Conservation (phyloP, 176 grass and related monocot species). For the Triticum aestivum region DNA sequence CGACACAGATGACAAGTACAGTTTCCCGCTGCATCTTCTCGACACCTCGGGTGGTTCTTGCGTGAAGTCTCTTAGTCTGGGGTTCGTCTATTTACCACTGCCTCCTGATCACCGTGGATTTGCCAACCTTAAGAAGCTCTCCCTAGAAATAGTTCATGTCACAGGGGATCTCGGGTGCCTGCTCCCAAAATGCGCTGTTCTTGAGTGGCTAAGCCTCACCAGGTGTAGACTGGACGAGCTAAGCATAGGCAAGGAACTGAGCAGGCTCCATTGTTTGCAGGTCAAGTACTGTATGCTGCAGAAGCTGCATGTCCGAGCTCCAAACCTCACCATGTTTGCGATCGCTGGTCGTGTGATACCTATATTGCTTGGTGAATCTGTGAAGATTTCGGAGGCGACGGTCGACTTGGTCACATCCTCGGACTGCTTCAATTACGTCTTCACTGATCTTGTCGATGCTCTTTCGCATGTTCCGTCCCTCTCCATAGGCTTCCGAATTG, state of each 20-base stretch:
- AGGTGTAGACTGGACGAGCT: background rate
- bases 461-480: slow-evolving; percentile 3
- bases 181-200: background rate
- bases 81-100: background rate
- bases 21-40: slow-evolving; percentile 11
- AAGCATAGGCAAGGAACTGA: background rate
- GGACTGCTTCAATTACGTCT: background rate
- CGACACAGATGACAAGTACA: background rate
- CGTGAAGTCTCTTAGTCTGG: background rate
- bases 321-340: background rate
- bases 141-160: background rate
- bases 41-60: background rate
- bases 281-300: background rate
- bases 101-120: background rate
- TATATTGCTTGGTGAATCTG: background rate
- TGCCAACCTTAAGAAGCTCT: slow-evolving; percentile 2
- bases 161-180: background rate
- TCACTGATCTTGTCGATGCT: background rate
- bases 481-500: background rate
- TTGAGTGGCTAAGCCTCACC: slow-evolving; percentile 6
- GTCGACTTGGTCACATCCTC: background rate
- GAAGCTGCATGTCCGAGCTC: background rate
- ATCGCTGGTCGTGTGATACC: background rate
- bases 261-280: background rate
- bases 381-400: background rate